phyloP scores from a whole-genome alignment of 2,329 filamentous ascomycete species.

The Chaetomium strumarium region DNA sequence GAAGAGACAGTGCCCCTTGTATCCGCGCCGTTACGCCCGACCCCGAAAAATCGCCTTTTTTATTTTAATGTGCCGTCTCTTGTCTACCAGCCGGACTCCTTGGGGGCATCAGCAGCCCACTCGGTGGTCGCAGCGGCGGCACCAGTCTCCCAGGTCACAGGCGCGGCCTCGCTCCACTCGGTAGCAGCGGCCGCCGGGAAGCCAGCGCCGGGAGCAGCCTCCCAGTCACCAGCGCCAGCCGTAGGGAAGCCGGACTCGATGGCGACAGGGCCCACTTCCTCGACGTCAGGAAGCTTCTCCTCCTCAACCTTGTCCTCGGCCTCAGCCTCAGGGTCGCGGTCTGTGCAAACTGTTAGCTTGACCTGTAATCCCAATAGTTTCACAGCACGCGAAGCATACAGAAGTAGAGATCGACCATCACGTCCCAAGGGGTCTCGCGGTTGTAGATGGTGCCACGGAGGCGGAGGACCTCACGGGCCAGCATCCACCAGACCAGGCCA shows the following conservation, averaged over 20 bases:
- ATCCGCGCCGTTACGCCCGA: constrained; percentile 24
- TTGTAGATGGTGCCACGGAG: constrained; percentile 93
- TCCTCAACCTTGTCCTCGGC: constrained; percentile 95
- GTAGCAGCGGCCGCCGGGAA: constrained; percentile 57
- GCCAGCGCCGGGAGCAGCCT: constrained; percentile 67
- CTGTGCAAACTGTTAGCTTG: constrained; percentile 35
- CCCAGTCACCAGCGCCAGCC: constrained; percentile 65
- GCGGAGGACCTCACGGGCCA: constrained; percentile 98
- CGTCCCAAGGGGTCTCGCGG: constrained; percentile 96
- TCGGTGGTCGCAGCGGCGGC: constrained; percentile 51
- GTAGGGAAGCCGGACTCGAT: constrained; percentile 71
- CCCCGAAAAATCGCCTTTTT: constrained; percentile 24
- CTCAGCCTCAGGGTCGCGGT: constrained; percentile 99
- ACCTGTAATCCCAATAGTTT: neutral
- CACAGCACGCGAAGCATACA: constrained; percentile 48
- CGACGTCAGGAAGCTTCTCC: constrained; percentile 81
- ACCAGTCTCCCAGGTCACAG: constrained; percentile 47
- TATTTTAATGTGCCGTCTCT: constrained; percentile 15
- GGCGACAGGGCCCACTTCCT: constrained; percentile 74
- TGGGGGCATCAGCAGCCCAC: constrained; percentile 45
- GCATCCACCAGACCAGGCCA: constrained; percentile 98
- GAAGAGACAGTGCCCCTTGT: constrained; percentile 18
- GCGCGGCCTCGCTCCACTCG: constrained; percentile 53
- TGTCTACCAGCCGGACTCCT: constrained; percentile 50
- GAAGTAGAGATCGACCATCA: constrained; percentile 99